Conservation (phyloP, 1,139 yeast species). For the Kurtzmaniella quercitrusa region DNA sequence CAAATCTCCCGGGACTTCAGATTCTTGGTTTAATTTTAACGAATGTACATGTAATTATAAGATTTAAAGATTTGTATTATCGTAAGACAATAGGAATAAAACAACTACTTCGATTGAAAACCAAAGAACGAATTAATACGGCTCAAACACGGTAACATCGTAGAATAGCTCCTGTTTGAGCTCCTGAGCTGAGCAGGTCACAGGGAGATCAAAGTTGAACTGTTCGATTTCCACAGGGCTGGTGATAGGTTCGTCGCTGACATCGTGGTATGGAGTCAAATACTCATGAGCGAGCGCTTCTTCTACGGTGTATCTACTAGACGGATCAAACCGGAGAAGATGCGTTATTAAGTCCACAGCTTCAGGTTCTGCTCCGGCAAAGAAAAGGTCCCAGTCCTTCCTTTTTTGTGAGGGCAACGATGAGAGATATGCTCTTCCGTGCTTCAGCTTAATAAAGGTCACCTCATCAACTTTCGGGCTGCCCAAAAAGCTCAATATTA, state of each 20-base stretch:
- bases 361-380: slow-evolving; percentile 42
- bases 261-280: slow-evolving; percentile 73
- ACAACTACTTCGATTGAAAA: no score
- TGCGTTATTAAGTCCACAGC: slow-evolving; percentile 76
- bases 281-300: slow-evolving; percentile 85
- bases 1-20: slow-evolving; percentile 42
- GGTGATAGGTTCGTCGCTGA: slow-evolving; percentile 78
- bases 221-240: slow-evolving; percentile 70
- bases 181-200: background rate
- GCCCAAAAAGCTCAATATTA: slow-evolving; percentile 60
- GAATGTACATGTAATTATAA: background rate
- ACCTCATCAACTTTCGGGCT: slow-evolving; percentile 60
- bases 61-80: no score
- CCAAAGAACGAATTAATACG: no score
- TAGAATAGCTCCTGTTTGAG: background rate
- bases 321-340: slow-evolving; percentile 77
- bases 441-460: slow-evolving; percentile 49
- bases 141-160: background rate
- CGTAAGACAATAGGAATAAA: no score
- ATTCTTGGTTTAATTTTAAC: slow-evolving; percentile 22
- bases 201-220: slow-evolving; percentile 63
- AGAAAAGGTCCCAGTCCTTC: background rate
- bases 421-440: slow-evolving; percentile 60
- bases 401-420: slow-evolving; percentile 44
- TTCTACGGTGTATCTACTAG: slow-evolving; percentile 69